phyloP scores from a whole-genome alignment of 139 green algal genomes.

The Chlorella sp. region DNA sequence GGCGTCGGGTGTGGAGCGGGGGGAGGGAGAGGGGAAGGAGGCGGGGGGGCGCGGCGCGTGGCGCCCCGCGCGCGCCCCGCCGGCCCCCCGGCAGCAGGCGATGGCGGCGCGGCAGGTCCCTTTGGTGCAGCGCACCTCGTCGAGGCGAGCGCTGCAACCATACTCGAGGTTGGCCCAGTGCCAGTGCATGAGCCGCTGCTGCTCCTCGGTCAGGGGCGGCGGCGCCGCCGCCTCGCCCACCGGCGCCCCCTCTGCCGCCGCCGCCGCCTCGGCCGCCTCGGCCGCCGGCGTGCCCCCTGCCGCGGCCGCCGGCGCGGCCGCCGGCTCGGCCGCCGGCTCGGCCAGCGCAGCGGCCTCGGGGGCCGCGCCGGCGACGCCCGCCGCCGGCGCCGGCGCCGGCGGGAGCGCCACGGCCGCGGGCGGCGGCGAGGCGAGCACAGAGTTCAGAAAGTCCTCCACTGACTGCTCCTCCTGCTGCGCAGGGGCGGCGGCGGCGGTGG shows the following conservation, averaged over 20 bases:
- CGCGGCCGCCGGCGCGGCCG: neutral
- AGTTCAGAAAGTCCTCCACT: slow-evolving; percentile 23
- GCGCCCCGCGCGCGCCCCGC: too few species aligned
- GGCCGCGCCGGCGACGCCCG: neutral
- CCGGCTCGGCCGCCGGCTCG: neutral
- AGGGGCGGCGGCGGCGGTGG: neutral
- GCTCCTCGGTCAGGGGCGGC: slow-evolving; percentile 27
- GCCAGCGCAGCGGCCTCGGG: neutral
- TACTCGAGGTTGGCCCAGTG: slow-evolving; percentile 93
- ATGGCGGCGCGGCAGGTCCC: too few species aligned
- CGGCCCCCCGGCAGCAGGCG: too few species aligned
- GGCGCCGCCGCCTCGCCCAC: neutral
- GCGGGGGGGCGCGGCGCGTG: too few species aligned
- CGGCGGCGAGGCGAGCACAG: slow-evolving; percentile 10
- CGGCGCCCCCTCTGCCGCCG: slow-evolving; percentile 1
- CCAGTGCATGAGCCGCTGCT: slow-evolving; percentile 72
- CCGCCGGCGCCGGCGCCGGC: neutral
- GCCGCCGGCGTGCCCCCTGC: neutral
- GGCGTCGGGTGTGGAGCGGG: too few species aligned
- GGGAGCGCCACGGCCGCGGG: neutral
- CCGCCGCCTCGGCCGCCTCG: neutral
- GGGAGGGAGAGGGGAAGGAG: too few species aligned
- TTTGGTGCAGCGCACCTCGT: slow-evolving; percentile 41
- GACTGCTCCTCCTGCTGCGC: slow-evolving; percentile 9
- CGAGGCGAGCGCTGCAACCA: slow-evolving; percentile 70